Conservation (phyloP, 345 rosid genomes). For the Corchorus capsularis region DNA sequence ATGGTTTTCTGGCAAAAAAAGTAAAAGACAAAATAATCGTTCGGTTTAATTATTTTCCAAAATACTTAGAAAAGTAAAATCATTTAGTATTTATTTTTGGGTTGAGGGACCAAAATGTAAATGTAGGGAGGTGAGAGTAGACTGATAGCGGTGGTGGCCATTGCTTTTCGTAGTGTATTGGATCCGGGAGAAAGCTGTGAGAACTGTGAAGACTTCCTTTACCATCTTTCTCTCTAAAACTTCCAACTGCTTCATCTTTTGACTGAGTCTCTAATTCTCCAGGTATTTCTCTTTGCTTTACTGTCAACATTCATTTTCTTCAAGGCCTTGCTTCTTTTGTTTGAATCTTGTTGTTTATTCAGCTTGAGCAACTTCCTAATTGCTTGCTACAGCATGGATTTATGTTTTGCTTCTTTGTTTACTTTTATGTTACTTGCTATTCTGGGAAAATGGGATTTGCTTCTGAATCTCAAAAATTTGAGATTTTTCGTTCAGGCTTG, state of each 20-base stretch:
- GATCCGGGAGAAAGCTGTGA: not conserved
- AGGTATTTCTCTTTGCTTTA: not conserved
- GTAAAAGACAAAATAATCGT: too few species aligned
- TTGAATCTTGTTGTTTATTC: not conserved
- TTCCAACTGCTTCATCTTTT: not conserved
- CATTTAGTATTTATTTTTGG: not conserved
- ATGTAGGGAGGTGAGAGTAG: not conserved
- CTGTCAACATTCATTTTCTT: not conserved
- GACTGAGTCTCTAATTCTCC: not conserved
- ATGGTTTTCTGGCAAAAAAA: too few species aligned
- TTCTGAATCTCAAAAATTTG: not conserved
- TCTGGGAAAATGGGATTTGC: not conserved
- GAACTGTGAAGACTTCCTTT: constrained; percentile 1
- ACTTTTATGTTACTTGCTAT: not conserved
- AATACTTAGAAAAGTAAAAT: not conserved
- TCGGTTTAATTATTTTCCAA: not conserved
- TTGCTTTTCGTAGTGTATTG: not conserved
- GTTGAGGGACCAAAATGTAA: not conserved
- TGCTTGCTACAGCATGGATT: not conserved
- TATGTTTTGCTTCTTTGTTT: not conserved
- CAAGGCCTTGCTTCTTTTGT: not conserved
- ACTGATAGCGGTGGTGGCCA: not conserved
- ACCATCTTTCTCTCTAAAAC: not conserved
- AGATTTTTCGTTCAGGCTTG: not conserved
- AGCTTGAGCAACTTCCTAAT: not conserved